A percentile compares a stretch with the other conserved stretches of the same genome.
These are phyloP conservation scores for Lophiotrema nucula DNA, from an alignment of 495 filamentous ascomycete genomes.

Conservation along the genomic window DNA sequence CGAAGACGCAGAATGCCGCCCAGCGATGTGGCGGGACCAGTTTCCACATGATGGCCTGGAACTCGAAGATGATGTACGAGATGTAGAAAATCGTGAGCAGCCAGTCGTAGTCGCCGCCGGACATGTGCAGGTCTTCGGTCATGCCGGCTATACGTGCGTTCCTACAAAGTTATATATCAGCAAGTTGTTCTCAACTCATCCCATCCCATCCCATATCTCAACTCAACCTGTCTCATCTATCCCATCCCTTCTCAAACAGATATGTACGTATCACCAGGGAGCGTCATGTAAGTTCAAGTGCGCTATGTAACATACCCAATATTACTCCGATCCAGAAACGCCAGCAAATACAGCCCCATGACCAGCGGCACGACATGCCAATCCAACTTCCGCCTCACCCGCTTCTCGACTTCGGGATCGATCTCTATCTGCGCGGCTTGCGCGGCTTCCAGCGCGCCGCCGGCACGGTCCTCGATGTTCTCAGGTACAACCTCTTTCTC, in stretches of 20 bases:
- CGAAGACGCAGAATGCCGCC: constrained; percentile 26
- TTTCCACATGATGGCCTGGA: constrained; percentile 63
- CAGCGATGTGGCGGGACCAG: constrained; percentile 56
- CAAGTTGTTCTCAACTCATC: neutral
- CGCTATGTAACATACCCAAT: constrained; percentile 8
- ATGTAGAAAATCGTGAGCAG: constrained; percentile 66
- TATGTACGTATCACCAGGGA: too few relatives aligned
- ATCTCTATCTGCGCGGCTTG: neutral
- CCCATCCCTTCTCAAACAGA: too few relatives aligned
- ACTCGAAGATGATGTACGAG: constrained; percentile 74
- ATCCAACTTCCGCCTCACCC: constrained; percentile 69
- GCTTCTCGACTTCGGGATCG: constrained; percentile 55
- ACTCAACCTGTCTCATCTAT: too few relatives aligned
- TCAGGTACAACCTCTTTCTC: neutral
- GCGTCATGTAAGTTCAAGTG: too few relatives aligned
- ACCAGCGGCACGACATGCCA: constrained; percentile 71
- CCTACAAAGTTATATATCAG: neutral
- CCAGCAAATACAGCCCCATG: constrained; percentile 74
- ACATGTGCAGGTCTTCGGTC: constrained; percentile 59
- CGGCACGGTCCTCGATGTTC: neutral
- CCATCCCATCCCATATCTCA: neutral
- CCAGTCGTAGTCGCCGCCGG: constrained; percentile 58
- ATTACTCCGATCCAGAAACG: constrained; percentile 77
- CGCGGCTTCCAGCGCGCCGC: neutral
- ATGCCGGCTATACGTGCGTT: constrained; percentile 69